These are phyloP conservation scores for Cladorrhinum sp. DNA, from an alignment of 2,329 filamentous ascomycete species.

Conservation along the genomic window DNA sequence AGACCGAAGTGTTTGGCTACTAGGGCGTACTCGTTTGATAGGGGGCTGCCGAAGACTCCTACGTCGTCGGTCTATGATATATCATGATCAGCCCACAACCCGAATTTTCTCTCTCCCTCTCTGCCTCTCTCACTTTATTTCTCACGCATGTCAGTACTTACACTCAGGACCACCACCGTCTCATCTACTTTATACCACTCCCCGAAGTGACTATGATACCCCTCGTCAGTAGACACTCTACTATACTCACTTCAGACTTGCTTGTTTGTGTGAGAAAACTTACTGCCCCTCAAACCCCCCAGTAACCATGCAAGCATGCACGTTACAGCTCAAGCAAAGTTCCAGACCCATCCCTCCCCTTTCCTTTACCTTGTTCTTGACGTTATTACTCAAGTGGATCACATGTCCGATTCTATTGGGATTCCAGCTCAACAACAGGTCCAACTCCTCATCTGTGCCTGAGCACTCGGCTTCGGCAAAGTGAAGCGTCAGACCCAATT, in stretches of 20 bases:
- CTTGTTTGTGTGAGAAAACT: constrained; percentile 11
- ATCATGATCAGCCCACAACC: too few relatives aligned
- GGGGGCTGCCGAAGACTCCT: constrained; percentile 71
- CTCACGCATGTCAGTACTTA: constrained; percentile 50
- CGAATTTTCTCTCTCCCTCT: too few relatives aligned
- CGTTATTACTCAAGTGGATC: constrained; percentile 64
- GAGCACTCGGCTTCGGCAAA: constrained; percentile 69
- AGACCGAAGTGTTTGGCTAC: constrained; percentile 69
- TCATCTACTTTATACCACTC: constrained; percentile 62
- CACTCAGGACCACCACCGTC: constrained; percentile 63
- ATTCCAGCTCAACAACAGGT: constrained; percentile 59
- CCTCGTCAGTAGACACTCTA: background rate
- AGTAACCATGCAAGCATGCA: constrained; percentile 68
- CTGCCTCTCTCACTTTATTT: background rate
- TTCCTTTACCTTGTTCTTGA: constrained; percentile 58
- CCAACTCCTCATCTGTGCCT: constrained; percentile 57
- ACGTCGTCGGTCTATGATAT: constrained; percentile 82
- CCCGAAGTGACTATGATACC: constrained; percentile 59
- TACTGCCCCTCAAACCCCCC: constrained; percentile 63
- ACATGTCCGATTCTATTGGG: constrained; percentile 75
- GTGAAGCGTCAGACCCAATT: constrained; percentile 68
- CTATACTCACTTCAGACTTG: too few relatives aligned
- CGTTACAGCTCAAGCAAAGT: constrained; percentile 77
- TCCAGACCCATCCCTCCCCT: constrained; percentile 63
- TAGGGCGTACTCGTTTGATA: constrained; percentile 75